Evolutionary conservation across 2,329 filamentous ascomycete species (phyloP).

Genomic region (Epichloe elymi): DNA sequence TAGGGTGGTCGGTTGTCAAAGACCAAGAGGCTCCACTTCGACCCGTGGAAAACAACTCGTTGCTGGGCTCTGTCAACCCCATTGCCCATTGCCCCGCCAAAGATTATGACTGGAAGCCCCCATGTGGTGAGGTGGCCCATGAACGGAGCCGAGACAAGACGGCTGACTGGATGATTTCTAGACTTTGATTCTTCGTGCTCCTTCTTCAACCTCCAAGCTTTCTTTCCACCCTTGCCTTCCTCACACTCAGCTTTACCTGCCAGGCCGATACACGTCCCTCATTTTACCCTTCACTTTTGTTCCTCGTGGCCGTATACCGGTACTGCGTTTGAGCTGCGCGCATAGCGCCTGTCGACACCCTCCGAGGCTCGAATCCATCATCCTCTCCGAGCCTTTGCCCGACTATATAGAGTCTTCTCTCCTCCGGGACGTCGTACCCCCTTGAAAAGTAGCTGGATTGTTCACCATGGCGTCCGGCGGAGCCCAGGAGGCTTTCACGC

Average conservation of each 20-base stretch:
- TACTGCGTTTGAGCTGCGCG: neutral
- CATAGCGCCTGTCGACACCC: neutral
- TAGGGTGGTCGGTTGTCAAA: neutral
- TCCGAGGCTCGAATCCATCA: neutral
- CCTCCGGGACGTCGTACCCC: neutral
- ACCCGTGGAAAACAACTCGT: constrained; percentile 17
- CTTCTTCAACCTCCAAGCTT: neutral
- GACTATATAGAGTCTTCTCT: neutral
- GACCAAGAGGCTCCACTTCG: neutral
- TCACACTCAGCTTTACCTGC: neutral
- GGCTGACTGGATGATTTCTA: constrained; percentile 2
- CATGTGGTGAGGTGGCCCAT: neutral
- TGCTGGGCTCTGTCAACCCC: neutral
- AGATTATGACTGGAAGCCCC: neutral
- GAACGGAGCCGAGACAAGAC: constrained; percentile 6
- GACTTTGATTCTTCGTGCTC: constrained; percentile 10
- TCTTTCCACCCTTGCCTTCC: neutral
- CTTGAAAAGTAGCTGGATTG: neutral
- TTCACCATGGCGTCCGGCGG: constrained; percentile 52
- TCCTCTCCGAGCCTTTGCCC: neutral
- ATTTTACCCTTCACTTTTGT: neutral
- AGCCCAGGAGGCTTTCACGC: constrained; percentile 60
- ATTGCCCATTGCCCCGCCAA: constrained; percentile 20
- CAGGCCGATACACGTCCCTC: neutral
- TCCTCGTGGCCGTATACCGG: neutral